A percentile compares a stretch with the other conserved stretches of the same genome.
Conservation (phyloP, 2,329 filamentous ascomycete genomes). For the Coniochaeta hoffmannii region DNA sequence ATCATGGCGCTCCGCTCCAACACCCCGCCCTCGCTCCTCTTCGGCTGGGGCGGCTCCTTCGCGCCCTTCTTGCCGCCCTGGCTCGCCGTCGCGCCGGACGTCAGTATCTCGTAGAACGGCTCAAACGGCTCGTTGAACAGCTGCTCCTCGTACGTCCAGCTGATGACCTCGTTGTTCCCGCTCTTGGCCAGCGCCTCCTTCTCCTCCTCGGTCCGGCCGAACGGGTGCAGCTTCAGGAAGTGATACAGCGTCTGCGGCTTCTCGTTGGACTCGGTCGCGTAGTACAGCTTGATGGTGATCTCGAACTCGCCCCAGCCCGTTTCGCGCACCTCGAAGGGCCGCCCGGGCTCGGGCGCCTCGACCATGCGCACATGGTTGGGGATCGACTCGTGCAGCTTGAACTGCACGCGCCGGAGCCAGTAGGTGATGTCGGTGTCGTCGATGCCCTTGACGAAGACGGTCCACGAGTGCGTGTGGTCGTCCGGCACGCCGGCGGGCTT, state of each 20-base stretch:
- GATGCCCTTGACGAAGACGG: conserved; percentile 84
- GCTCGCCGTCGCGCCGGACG: conserved; percentile 48
- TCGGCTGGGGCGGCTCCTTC: conserved; percentile 25
- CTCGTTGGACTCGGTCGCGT: conserved; percentile 77
- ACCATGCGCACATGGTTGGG: conserved; percentile 82
- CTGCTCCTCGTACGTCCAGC: conserved; percentile 86
- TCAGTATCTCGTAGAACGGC: conserved; percentile 82
- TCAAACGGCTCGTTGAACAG: conserved; percentile 97
- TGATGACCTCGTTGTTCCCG: conserved; percentile 55
- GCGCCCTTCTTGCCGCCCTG: conserved; percentile 43
- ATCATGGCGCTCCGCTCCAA: conserved; percentile 68
- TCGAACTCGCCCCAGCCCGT: conserved; percentile 99
- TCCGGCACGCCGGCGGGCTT: conserved; percentile 69
- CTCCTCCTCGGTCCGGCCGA: conserved; percentile 72
- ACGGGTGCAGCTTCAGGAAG: conserved; percentile 84
- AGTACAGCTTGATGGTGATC: conserved; percentile 92
- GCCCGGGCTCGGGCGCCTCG: conserved; percentile 56
- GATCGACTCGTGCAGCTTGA: conserved; percentile 97
- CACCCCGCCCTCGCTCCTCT: conserved; percentile 40
- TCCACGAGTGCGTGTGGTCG: conserved; percentile 96
- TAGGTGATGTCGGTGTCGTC: conserved; percentile 88
- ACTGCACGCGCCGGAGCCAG: conserved; percentile 95
- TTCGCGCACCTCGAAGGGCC: conserved; percentile 76
- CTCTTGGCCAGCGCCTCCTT: conserved; percentile 51
- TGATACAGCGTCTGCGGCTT: conserved; percentile 96